Evolutionary conservation across 2,329 filamentous ascomycete genomes (phyloP).

Genomic region (Xylariaceae sp.): DNA sequence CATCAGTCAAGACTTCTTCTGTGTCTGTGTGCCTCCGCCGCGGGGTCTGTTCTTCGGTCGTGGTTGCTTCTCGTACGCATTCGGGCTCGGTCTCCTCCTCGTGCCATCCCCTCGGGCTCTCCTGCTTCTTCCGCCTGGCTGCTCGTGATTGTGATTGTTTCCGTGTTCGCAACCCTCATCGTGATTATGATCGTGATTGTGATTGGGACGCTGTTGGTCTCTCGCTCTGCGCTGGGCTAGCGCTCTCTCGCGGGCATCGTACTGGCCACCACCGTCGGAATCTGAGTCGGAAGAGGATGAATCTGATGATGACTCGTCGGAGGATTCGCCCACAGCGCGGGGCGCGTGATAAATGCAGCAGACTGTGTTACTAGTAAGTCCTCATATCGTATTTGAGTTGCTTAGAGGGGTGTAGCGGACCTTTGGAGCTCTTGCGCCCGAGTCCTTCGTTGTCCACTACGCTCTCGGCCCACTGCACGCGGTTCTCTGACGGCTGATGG

Average conservation of each 20-base stretch:
- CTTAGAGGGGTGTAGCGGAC: constrained; percentile 40
- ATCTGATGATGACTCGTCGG: constrained; percentile 45
- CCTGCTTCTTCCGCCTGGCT: constrained; percentile 34
- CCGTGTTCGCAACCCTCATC: constrained; percentile 21
- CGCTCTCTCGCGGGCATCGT: constrained; percentile 26
- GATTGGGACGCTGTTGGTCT: constrained; percentile 19
- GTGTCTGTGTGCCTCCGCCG: too few species aligned
- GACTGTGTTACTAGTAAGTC: constrained; percentile 49
- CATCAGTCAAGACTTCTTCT: too few species aligned
- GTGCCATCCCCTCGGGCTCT: constrained; percentile 30
- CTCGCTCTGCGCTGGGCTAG: constrained; percentile 24
- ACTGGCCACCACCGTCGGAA: constrained; percentile 22
- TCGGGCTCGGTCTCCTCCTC: constrained; percentile 61
- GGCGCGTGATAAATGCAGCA: constrained; percentile 98
- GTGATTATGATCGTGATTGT: constrained; percentile 25
- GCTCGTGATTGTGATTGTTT: constrained; percentile 10
- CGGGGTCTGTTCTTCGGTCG: constrained; percentile 44
- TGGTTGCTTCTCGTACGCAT: constrained; percentile 77
- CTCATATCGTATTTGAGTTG: constrained; percentile 4
- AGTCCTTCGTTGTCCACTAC: constrained; percentile 95
- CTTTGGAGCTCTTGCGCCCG: constrained; percentile 91
- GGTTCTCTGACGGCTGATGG: constrained; percentile 46
- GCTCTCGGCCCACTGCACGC: constrained; percentile 88
- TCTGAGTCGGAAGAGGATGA: constrained; percentile 41
- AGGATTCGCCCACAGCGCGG: constrained; percentile 74